These are phyloP conservation scores for Carallia brachiata DNA, from an alignment of 345 rosid species.

Conservation along the genomic window DNA sequence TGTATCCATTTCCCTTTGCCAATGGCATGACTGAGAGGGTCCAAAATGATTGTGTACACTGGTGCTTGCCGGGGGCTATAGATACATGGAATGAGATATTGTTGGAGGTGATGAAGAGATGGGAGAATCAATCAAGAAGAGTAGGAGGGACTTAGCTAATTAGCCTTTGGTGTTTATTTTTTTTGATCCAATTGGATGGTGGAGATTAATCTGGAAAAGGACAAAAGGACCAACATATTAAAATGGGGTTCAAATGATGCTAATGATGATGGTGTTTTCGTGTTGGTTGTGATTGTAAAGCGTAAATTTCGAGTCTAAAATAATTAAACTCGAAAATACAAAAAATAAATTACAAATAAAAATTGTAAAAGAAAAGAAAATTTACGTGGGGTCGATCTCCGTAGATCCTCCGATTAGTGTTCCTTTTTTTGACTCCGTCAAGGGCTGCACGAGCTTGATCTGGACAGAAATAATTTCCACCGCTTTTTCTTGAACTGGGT, in stretches of 20 bases:
- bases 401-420: too few species aligned
- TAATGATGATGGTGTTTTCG: conserved; percentile 13
- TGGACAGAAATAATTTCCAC: too few species aligned
- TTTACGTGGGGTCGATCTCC: too few species aligned
- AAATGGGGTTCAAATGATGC: conserved; percentile 1
- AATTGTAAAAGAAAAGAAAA: too few species aligned
- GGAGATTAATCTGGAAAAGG: conserved; percentile 4
- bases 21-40: conserved; percentile 67
- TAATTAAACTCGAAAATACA: too few species aligned
- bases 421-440: too few species aligned
- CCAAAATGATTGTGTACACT: conserved; percentile 91
- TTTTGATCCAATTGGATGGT: conserved; percentile 2
- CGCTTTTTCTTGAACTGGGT: too few species aligned
- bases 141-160: too few species aligned
- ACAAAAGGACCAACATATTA: conserved; percentile 2
- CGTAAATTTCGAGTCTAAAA: too few species aligned
- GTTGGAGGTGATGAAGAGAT: conserved; percentile 55
- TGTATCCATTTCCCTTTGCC: conserved; percentile 75
- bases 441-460: too few species aligned
- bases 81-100: conserved; percentile 94
- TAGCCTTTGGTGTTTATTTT: not conserved
- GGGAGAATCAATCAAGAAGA: conserved; percentile 34
- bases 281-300: not conserved
- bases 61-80: conserved; percentile 95
- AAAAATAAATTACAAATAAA: too few species aligned